Conservation (phyloP, 2,329 filamentous ascomycete species). For the Pseudodiploospora longispora region DNA sequence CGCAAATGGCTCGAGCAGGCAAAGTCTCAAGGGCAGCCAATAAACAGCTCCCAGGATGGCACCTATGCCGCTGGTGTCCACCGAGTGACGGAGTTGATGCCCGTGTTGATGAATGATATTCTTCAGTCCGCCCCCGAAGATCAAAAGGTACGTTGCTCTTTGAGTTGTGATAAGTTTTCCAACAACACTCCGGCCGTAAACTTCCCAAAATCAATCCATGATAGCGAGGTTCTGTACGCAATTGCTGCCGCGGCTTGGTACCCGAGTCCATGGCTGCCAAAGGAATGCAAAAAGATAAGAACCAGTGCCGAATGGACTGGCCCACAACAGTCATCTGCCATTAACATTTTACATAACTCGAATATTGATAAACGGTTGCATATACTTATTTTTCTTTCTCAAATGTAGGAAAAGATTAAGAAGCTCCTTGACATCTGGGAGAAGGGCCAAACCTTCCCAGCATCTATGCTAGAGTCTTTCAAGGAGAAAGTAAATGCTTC, state of each 20-base stretch:
- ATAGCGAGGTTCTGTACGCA: not conserved
- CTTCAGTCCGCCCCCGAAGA: conserved; percentile 79
- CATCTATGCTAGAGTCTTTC: conserved; percentile 69
- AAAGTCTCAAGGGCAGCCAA: conserved; percentile 73
- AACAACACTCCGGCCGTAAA: conserved; percentile 7
- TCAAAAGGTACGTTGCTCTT: conserved; percentile 78
- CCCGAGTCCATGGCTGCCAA: no score
- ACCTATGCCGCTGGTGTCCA: conserved; percentile 92
- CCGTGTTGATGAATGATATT: conserved; percentile 92
- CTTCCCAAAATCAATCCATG: conserved; percentile 5
- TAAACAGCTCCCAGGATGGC: conserved; percentile 75
- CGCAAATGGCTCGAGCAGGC: conserved; percentile 98
- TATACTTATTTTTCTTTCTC: no score
- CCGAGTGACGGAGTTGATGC: conserved; percentile 92
- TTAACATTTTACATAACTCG: no score
- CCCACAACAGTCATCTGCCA: no score
- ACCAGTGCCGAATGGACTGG: no score
- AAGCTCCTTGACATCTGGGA: conserved; percentile 98
- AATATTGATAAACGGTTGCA: no score
- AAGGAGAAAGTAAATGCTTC: conserved; percentile 67
- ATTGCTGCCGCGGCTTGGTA: no score
- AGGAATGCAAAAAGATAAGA: no score
- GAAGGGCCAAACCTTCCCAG: conserved; percentile 84
- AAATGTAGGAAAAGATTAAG: conserved; percentile 77
- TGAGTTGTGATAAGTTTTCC: conserved; percentile 6